phyloP scores from a whole-genome alignment of 176 grass and related monocot species.

The Urochloa ruziziensis region DNA sequence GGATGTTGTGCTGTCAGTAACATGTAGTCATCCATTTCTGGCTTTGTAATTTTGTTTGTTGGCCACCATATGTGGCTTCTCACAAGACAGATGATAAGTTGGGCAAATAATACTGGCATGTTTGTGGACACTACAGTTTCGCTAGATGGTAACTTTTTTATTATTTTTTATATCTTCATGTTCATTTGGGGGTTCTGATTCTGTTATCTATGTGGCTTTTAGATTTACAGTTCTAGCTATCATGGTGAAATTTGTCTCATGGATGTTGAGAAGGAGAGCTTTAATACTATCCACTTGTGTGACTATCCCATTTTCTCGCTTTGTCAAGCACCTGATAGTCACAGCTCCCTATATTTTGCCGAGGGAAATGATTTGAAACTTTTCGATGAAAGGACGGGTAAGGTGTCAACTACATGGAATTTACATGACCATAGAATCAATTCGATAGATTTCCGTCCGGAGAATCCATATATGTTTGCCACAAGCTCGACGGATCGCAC shows the following conservation, averaged over 20 bases:
- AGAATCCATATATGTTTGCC: slow-evolving; percentile 54
- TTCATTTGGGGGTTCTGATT: background rate
- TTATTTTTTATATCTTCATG: background rate
- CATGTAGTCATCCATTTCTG: background rate
- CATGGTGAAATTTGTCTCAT: slow-evolving; percentile 68
- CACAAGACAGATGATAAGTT: background rate
- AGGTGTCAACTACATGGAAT: slow-evolving; percentile 49
- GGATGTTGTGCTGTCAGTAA: background rate
- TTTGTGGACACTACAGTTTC: background rate
- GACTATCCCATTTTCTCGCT: slow-evolving; percentile 58
- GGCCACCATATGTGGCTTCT: background rate
- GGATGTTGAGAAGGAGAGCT: slow-evolving; percentile 73
- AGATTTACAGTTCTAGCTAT: slow-evolving; percentile 83
- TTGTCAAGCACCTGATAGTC: slow-evolving; percentile 50
- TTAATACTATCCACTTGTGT: slow-evolving; percentile 51
- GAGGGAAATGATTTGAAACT: slow-evolving; percentile 52
- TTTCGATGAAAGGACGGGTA: slow-evolving; percentile 64
- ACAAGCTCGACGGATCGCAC: slow-evolving; percentile 74
- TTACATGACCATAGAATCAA: slow-evolving; percentile 63
- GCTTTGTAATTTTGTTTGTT: background rate
- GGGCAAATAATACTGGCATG: background rate
- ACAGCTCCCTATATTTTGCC: slow-evolving; percentile 57
- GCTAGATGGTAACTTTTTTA: background rate
- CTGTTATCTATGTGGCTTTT: slow-evolving; percentile 11
- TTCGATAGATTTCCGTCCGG: slow-evolving; percentile 72